Conservation (phyloP, 345 rosid genomes). For the Rhodamnia rubescens region DNA sequence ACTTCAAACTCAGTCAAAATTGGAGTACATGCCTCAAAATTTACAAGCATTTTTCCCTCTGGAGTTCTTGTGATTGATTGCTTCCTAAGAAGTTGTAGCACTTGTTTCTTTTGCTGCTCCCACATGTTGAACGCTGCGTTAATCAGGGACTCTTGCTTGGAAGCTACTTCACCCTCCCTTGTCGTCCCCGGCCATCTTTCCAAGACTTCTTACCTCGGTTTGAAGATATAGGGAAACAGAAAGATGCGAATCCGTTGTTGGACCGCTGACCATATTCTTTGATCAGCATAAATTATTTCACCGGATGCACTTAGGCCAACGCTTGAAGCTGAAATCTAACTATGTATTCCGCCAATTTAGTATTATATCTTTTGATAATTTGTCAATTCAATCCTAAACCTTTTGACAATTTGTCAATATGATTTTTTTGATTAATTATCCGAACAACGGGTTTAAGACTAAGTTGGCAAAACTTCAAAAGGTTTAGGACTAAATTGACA, state of each 20-base stretch:
- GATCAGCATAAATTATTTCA: background rate
- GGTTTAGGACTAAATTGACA: too few relatives aligned
- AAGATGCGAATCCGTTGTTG: background rate
- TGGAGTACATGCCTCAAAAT: background rate
- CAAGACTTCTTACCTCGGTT: background rate
- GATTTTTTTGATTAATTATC: too few relatives aligned
- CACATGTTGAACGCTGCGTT: background rate
- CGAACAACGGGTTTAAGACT: too few relatives aligned
- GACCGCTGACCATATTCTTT: background rate
- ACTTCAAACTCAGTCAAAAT: background rate
- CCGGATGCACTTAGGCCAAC: background rate
- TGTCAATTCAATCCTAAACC: too few relatives aligned
- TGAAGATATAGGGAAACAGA: background rate
- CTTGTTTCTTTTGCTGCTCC: background rate
- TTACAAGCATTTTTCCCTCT: background rate
- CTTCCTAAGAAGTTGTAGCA: background rate
- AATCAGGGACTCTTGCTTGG: background rate
- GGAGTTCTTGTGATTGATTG: background rate
- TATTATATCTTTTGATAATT: too few relatives aligned
- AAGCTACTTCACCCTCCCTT: background rate
- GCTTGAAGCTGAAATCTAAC: background rate
- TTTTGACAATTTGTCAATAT: too few relatives aligned
- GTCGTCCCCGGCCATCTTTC: background rate
- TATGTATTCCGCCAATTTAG: background rate
- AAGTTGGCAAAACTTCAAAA: too few relatives aligned